Evolutionary conservation across 2,329 filamentous ascomycete genomes (phyloP).

Genomic region (Neocatenulostroma microsporum): DNA sequence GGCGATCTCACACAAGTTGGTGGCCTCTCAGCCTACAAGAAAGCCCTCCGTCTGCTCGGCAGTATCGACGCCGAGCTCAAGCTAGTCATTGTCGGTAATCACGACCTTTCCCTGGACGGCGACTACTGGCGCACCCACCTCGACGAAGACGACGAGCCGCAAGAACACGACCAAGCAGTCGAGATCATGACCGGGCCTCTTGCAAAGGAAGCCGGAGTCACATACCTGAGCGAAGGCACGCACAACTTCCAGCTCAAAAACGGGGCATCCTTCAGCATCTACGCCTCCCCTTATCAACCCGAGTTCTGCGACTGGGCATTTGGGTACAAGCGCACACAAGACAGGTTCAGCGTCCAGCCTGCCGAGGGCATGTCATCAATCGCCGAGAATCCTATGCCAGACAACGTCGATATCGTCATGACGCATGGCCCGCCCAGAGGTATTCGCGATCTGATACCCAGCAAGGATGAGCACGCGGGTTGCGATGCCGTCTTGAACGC

Average conservation of each 20-base stretch:
- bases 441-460: constrained; percentile 21
- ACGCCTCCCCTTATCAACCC: constrained; percentile 47
- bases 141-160: constrained; percentile 18
- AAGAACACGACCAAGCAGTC: constrained; percentile 19
- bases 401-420: constrained; percentile 33
- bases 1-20: constrained; percentile 33
- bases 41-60: constrained; percentile 22
- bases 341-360: constrained; percentile 22
- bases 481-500: constrained; percentile 42
- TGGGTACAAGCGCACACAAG: constrained; percentile 43
- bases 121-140: constrained; percentile 31
- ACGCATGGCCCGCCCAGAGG: constrained; percentile 33
- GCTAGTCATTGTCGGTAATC: constrained; percentile 33
- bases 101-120: constrained; percentile 27
- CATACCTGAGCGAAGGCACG: constrained; percentile 48
- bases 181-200: constrained; percentile 15
- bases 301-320: constrained; percentile 49
- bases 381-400: no score
- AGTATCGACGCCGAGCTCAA: constrained; percentile 27
- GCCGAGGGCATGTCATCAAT: constrained; percentile 23
- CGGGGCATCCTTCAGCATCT: constrained; percentile 44
- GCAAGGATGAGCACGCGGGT: constrained; percentile 29
- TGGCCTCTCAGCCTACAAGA: constrained; percentile 22
- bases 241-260: constrained; percentile 40
- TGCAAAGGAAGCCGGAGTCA: constrained; percentile 35